phyloP scores from a whole-genome alignment of 352 stramenopile genomes.

The Pythium brachiatum region DNA sequence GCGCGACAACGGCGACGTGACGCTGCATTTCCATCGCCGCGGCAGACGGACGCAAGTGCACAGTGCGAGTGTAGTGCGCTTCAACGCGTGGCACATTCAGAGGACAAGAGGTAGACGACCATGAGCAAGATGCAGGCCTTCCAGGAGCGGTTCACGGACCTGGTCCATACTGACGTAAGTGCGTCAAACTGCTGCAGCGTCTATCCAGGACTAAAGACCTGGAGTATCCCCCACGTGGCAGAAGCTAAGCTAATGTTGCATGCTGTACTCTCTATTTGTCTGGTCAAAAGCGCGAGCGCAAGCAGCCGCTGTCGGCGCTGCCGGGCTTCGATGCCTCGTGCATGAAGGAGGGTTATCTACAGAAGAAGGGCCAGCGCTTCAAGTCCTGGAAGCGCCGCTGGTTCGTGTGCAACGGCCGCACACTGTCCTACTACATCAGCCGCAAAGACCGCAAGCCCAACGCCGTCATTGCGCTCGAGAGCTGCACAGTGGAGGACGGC shows the following conservation, averaged over 20 bases:
- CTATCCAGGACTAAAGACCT: background rate
- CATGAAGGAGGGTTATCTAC: conserved; percentile 83
- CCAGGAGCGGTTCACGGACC: conserved; percentile 76
- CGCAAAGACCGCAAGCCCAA: conserved; percentile 81
- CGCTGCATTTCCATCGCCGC: conserved; percentile 1
- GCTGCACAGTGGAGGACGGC: conserved; percentile 77
- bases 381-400: conserved; percentile 84
- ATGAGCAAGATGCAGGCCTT: conserved; percentile 50
- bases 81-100: background rate
- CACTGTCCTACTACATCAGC: conserved; percentile 81
- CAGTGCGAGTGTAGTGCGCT: background rate
- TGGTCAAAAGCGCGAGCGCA: conserved; percentile 52
- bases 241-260: background rate
- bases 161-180: conserved; percentile 66
- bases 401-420: conserved; percentile 83
- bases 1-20: conserved; percentile 20
- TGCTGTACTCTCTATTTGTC: conserved; percentile 5
- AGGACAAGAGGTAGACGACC: background rate
- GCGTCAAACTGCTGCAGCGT: background rate
- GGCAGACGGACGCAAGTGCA: background rate
- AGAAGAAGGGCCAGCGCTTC: conserved; percentile 83
- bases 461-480: conserved; percentile 75
- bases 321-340: conserved; percentile 51
- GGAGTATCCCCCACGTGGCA: background rate
- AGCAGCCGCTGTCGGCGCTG: conserved; percentile 46